Percentiles rank a stretch among this genome's conserved stretches.
These are phyloP conservation scores for Vitis hybrid DNA, from an alignment of 177 flowering plant genomes.

Conservation along the genomic window DNA sequence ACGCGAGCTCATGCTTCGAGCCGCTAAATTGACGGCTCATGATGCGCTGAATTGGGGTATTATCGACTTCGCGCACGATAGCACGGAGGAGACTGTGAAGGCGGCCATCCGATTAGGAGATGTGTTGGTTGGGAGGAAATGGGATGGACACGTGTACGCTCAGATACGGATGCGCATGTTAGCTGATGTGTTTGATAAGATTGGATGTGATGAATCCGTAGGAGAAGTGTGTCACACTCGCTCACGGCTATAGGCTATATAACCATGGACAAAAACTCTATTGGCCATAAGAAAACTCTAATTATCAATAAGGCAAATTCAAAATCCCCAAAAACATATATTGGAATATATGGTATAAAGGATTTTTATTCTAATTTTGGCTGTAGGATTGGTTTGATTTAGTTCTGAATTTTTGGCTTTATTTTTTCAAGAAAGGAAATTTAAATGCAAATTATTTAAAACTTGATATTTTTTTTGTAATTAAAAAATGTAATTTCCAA, in stretches of 20 bases:
- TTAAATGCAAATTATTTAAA: too few species aligned
- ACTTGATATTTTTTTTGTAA: too few species aligned
- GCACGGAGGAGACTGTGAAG: conserved; percentile 41
- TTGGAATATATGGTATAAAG: too few species aligned
- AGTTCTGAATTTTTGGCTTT: too few species aligned
- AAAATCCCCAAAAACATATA: too few species aligned
- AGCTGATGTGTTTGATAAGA: conserved; percentile 24
- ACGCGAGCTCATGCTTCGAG: conserved; percentile 28
- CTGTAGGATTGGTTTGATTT: too few species aligned
- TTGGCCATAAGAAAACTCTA: too few species aligned
- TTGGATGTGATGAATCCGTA: conserved; percentile 16
- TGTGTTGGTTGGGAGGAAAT: conserved; percentile 35
- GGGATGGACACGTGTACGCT: conserved; percentile 55
- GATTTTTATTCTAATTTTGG: too few species aligned
- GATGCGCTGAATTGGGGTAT: conserved; percentile 29
- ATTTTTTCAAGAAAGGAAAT: too few species aligned
- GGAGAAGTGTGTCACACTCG: not conserved
- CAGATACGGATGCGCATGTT: conserved; percentile 28
- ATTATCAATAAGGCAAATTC: too few species aligned
- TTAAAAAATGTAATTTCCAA: too few species aligned
- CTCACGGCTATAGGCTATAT: conserved; percentile 3
- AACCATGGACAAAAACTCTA: too few species aligned
- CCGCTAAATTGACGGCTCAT: conserved; percentile 32
- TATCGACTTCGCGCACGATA: conserved; percentile 28
- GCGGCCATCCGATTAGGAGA: conserved; percentile 41